Conservation (phyloP, 768 basidiomycete genomes). For the Saitozyma sp. region DNA sequence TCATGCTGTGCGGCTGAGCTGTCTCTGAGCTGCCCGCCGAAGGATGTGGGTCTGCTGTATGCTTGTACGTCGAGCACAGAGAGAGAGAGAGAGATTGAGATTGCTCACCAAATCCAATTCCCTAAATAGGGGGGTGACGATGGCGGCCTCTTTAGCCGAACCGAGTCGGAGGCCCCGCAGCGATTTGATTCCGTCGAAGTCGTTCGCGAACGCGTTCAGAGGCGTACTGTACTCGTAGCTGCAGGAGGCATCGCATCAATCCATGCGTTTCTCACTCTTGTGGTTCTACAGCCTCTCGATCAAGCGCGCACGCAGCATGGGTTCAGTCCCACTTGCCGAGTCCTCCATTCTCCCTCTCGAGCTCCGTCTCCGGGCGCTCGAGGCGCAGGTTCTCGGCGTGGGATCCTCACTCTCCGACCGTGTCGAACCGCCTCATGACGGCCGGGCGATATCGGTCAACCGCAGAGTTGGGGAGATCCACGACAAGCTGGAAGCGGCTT, state of each 20-base stretch:
- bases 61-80: not conserved
- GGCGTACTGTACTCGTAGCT: no score
- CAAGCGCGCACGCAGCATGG: no score
- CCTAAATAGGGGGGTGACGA: no score
- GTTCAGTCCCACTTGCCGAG: not conserved
- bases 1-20: not conserved
- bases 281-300: no score
- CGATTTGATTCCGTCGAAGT: no score
- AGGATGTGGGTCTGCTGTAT: not conserved
- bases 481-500: slow-evolving; percentile 26
- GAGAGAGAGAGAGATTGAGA: no score
- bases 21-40: not conserved
- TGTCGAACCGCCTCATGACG: not conserved
- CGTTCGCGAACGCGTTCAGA: no score
- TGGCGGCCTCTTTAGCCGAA: no score
- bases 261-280: no score
- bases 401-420: slow-evolving; percentile 1
- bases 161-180: no score
- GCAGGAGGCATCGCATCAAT: no score
- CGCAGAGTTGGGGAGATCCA: slow-evolving; percentile 22
- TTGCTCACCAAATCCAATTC: no score
- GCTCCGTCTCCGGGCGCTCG: slow-evolving; percentile 34
- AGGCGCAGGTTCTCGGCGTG: slow-evolving; percentile 29
- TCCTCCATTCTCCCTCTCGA: slow-evolving; percentile 28
- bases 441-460: not conserved